These are phyloP conservation scores for Scleromitrula shiraiana DNA, from an alignment of 2,329 filamentous ascomycete genomes.

Conservation along the genomic window DNA sequence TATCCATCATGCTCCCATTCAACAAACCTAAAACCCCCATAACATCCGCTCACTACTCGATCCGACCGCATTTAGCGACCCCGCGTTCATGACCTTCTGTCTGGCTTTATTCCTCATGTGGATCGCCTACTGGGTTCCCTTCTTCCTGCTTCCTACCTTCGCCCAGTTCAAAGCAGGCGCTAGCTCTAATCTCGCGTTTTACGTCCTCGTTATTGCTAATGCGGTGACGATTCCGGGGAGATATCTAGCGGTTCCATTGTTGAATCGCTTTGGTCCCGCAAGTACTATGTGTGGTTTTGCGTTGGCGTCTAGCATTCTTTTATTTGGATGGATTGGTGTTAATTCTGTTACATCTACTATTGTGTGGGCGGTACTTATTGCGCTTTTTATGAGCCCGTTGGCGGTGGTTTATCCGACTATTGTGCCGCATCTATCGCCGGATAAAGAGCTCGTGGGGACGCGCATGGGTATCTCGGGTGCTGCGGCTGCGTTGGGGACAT, in stretches of 20 bases:
- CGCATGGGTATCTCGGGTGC: not conserved
- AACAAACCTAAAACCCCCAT: not conserved
- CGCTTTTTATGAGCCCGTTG: not conserved
- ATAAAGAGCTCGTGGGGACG: not conserved
- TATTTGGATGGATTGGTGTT: not conserved
- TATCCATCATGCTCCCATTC: not conserved
- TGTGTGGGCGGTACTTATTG: not conserved
- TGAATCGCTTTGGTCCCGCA: not conserved
- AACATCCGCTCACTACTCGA: not conserved
- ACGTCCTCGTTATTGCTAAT: not conserved
- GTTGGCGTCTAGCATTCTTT: not conserved
- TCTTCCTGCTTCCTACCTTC: not conserved
- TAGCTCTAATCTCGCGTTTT: not conserved
- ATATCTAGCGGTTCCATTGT: not conserved
- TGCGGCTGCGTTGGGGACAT: not conserved
- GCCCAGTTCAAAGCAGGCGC: not conserved
- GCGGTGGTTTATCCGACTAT: not conserved
- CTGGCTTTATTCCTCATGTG: not conserved
- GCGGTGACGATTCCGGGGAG: not conserved
- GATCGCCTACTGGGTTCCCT: not conserved
- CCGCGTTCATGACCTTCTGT: not conserved
- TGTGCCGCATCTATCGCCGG: not conserved
- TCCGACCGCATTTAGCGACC: not conserved
- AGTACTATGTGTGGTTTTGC: not conserved
- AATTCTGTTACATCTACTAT: not conserved